Base-by-base conservation (phyloP, 768 basidiomycete genomes). In the Xerocomellus chrysenteron region DNA sequence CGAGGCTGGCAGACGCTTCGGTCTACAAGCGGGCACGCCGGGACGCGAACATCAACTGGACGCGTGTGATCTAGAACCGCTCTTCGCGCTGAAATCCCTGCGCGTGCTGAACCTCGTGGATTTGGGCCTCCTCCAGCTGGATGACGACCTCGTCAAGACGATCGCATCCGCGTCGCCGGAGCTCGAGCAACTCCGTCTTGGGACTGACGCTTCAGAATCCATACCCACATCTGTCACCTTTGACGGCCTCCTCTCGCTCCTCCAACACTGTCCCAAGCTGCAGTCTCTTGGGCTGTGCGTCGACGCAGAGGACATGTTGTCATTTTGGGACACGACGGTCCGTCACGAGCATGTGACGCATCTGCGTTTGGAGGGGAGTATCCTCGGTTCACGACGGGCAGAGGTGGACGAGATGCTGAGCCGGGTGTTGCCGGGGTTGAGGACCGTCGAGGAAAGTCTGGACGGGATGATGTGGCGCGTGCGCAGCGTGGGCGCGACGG, bases 391-490 rank as follows among this genome's bases (percentile, higher is more conserved):
- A 28, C 55, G 60, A 12, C 60, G 56, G 21, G 56, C 5, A 3
- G 61, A 68, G 32, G 66, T 60, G 46, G 58, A 65, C 49, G 57
- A 39, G 52, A 44, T 68, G 54, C 44, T 67, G 51, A 56, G 46
- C 17, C 56, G 66, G 24, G 63, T 67, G 40, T 19, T 68, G n/a
- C 66, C 65, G 42, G 45, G 56, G 21, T 24, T 67, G 58, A 50
- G 4, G 47, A 66, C 66, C 4, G 43, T 68, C 32, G 66, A 68
- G 56, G 66, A 68, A 64, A 56, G 58, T 19, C 4, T 56, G 46
- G 50, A 63, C 8, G 60, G 66, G 35, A 28, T 56, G 45, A 56
- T 35, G 50, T n/a, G 52, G 33, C 41, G 44, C 9, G 54, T 65
- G 56, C 65, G 65, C 9, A 40, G 55, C 4, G 35, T 67, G 35